phyloP scores from a whole-genome alignment of 116 monocot species.

The Zostera marina region DNA sequence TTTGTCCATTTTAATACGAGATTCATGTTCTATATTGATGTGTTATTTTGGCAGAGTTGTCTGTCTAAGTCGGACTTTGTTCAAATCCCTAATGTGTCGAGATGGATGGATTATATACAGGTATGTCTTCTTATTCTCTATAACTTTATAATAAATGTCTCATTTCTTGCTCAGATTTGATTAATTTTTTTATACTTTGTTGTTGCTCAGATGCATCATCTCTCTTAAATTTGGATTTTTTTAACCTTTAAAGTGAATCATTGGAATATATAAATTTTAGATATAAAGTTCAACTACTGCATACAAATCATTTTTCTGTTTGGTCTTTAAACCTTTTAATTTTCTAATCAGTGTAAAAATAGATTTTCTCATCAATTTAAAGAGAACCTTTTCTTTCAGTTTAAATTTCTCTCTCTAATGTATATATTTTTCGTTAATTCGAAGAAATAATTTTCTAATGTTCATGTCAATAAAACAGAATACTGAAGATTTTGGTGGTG shows the following conservation, averaged over 20 bases:
- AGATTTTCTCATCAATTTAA: background rate
- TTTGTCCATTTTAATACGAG: background rate
- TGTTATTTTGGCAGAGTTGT: constrained; percentile 29
- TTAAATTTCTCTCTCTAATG: background rate
- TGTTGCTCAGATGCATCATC: too few species aligned
- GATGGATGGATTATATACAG: constrained; percentile 98
- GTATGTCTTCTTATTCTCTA: constrained; percentile 13
- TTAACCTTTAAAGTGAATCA: background rate
- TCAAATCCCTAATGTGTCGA: constrained; percentile 38
- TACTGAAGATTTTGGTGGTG: constrained; percentile 58
- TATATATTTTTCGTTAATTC: background rate
- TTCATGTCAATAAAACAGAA: constrained; percentile 30
- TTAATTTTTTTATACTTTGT: too few species aligned
- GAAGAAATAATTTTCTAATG: background rate
- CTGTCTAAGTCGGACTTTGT: constrained; percentile 27
- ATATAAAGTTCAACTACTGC: background rate
- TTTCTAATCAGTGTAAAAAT: too few species aligned
- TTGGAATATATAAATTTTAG: too few species aligned
- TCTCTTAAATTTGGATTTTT: background rate
- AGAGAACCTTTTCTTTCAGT: background rate
- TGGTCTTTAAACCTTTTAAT: background rate
- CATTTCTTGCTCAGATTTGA: background rate
- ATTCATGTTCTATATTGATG: background rate
- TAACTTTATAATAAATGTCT: background rate
- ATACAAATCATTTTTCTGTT: background rate